Conservation (phyloP, 2,329 filamentous ascomycete genomes). For the Ophiocordyceps camponoti-leonardi region DNA sequence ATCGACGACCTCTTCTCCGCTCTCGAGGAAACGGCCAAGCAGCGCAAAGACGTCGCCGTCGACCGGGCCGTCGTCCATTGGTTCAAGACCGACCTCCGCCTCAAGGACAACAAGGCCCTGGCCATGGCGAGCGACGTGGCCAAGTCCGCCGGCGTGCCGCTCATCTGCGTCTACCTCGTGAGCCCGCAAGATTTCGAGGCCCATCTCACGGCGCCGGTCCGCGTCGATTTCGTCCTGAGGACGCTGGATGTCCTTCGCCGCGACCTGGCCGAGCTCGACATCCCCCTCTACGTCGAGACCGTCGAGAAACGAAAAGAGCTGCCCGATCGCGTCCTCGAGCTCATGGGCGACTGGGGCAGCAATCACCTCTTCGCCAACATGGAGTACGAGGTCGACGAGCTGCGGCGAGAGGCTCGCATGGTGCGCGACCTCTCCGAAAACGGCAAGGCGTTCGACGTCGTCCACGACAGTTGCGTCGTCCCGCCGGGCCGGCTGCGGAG, state of each 20-base stretch:
- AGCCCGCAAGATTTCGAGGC: constrained; percentile 76
- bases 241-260: constrained; percentile 46
- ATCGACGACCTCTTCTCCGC: constrained; percentile 49
- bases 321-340: constrained; percentile 40
- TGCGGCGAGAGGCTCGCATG: constrained; percentile 57
- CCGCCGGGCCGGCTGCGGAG: constrained; percentile 51
- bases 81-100: constrained; percentile 74
- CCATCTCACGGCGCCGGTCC: constrained; percentile 53
- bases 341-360: constrained; percentile 55
- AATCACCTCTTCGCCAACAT: constrained; percentile 67
- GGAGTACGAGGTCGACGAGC: constrained; percentile 84
- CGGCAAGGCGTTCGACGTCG: constrained; percentile 50
- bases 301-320: constrained; percentile 48
- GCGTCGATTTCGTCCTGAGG: constrained; percentile 69
- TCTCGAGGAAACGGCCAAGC: constrained; percentile 38
- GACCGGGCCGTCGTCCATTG: constrained; percentile 63
- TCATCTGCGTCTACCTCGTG: constrained; percentile 63
- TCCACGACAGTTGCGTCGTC: constrained; percentile 73
- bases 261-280: constrained; percentile 53
- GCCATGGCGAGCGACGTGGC: constrained; percentile 48
- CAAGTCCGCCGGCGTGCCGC: constrained; percentile 46
- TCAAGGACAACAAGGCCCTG: constrained; percentile 56
- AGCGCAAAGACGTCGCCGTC: constrained; percentile 31
- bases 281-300: constrained; percentile 63
- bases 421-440: constrained; percentile 41